These are phyloP conservation scores for Selaginella tamariscina DNA, from an alignment of 75 land plant species.

Conservation along the genomic window DNA sequence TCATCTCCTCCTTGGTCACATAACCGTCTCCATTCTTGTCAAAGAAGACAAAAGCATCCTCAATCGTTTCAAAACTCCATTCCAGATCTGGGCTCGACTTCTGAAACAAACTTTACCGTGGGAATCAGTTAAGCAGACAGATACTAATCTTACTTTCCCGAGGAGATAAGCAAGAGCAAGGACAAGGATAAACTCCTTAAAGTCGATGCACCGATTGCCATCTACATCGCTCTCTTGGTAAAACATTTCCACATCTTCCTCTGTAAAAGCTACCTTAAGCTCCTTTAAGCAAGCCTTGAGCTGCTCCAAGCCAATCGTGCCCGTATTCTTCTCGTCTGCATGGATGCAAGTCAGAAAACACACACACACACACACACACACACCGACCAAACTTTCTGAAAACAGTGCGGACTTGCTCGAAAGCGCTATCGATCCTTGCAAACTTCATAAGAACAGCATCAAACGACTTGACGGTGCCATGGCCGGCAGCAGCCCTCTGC, in stretches of 20 bases:
- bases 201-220: neutral
- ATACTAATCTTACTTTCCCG: neutral
- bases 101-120: neutral
- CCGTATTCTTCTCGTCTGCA: neutral
- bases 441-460: slow-evolving; percentile 11
- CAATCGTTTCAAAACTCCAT: slow-evolving; percentile 4
- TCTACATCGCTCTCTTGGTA: slow-evolving; percentile 2
- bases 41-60: slow-evolving; percentile 11
- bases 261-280: neutral
- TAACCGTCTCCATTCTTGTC: slow-evolving; percentile 7
- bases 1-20: slow-evolving; percentile 11
- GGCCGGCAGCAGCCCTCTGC: slow-evolving; percentile 30
- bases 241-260: neutral
- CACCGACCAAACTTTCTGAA: slow-evolving; percentile 4
- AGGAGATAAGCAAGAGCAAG: slow-evolving; percentile 7
- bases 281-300: slow-evolving; percentile 1
- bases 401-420: slow-evolving; percentile 7
- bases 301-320: neutral
- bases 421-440: slow-evolving; percentile 1
- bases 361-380: neutral
- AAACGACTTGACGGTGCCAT: neutral
- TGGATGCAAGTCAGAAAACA: neutral
- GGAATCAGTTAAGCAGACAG: neutral
- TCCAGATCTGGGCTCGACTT: slow-evolving; percentile 5
- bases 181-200: slow-evolving; percentile 11